Evolutionary conservation across 495 filamentous ascomycete genomes (phyloP), one percentile per base, ranked within the genome.

Genomic region (Acidiella bohemica): DNA sequence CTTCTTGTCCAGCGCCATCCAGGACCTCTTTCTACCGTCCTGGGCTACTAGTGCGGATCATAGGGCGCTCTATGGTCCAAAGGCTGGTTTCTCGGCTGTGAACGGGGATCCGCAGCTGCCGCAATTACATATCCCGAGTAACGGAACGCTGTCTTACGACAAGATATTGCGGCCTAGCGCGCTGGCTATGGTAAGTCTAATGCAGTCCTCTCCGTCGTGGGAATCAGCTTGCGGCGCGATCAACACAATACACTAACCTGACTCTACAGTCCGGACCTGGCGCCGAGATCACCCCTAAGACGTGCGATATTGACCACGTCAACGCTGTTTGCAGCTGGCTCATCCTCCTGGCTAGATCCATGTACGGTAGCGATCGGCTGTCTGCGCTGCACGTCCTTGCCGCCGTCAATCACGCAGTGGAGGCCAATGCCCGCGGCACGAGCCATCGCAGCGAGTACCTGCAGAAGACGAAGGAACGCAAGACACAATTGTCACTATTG

Each of bases 301-400:
- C 21, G 5, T 30, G 41, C 6, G 41, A 43, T 36, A 16, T 30
- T 5, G 41, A 43, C 19, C 41, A 43, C 22, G 31, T 19, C 33
- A 44, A 44, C 16, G 42, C 33, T 19, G 59, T 96, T 9, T 70
- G 93, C 28, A 75, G 78, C 9, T 95, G 85, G 81, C 73, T 97
- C 10, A 70, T 95, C 20, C 66, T 73, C 39, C 55, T 84, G 11
- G 67, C 79, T 19, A 69, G 84, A 47, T 71, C 71, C 10, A 69
- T 73, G 35, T 60, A 59, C 31, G 77, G 75, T 6, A 63, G 78
- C 50, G 70, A 73, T 22, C 72, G 83, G 19, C 59, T 94, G 36
- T 78, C 79, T 69, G 81, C 92, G n/a, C 74, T 80, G 13, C 78
- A 76, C 29, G 64, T 94, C 2, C 65, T 94, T 26, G 7, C 48